Evolutionary conservation across 1,139 yeast genomes (phyloP).

Genomic region (Blastobotrys aristatus): DNA sequence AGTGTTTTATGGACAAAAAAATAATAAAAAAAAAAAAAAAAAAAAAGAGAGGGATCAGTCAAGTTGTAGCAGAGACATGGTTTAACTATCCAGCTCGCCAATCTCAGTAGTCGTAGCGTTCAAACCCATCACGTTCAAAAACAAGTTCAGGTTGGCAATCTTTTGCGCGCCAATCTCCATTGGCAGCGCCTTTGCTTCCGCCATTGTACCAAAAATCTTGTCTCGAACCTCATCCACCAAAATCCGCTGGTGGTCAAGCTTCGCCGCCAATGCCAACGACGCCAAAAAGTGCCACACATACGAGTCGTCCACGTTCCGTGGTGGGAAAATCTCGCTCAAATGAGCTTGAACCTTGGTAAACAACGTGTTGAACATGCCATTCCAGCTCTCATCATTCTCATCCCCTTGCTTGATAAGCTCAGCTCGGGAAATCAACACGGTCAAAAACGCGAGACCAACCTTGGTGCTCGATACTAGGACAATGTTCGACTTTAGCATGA

Average conservation of each 20-base stretch:
- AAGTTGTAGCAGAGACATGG: not conserved
- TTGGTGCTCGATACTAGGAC: slow-evolving; percentile 70
- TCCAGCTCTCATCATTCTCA: slow-evolving; percentile 58
- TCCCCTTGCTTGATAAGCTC: slow-evolving; percentile 85
- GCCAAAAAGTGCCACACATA: slow-evolving; percentile 98
- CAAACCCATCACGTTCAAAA: slow-evolving; percentile 93
- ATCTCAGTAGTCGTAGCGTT: slow-evolving; percentile 60
- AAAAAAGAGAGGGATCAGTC: too few species aligned
- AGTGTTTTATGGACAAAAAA: too few species aligned
- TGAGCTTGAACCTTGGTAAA: slow-evolving; percentile 78
- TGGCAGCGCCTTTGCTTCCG: slow-evolving; percentile 64
- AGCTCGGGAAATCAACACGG: slow-evolving; percentile 86
- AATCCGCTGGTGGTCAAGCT: slow-evolving; percentile 86
- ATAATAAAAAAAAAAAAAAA: too few species aligned
- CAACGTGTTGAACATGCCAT: slow-evolving; percentile 72
- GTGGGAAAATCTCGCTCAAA: slow-evolving; percentile 78
- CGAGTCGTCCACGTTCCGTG: slow-evolving; percentile 63
- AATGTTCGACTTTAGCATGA: slow-evolving; percentile 61
- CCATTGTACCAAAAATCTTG: slow-evolving; percentile 86
- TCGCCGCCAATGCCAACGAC: slow-evolving; percentile 87
- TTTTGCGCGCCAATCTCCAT: slow-evolving; percentile 53
- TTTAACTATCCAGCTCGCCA: slow-evolving; percentile 27
- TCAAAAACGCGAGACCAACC: slow-evolving; percentile 79
- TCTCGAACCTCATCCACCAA: slow-evolving; percentile 94
- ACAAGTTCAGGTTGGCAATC: slow-evolving; percentile 80